These are phyloP conservation scores for Nannizzia gypsea DNA, from an alignment of 2,329 filamentous ascomycete species.

Conservation along the genomic window DNA sequence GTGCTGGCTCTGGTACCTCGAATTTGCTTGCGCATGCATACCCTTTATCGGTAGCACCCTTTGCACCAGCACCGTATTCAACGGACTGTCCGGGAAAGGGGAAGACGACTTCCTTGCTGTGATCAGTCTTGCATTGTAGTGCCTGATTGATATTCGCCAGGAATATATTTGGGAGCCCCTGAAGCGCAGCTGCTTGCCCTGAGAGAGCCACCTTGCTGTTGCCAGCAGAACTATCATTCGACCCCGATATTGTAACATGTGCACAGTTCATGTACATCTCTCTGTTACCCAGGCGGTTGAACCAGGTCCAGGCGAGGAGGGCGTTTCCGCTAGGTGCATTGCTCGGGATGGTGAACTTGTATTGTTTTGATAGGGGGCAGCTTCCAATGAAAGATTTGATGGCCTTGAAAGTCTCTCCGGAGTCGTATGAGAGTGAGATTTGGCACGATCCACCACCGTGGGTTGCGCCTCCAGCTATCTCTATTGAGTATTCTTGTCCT, in stretches of 20 bases:
- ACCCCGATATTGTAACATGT: slow-evolving; percentile 47
- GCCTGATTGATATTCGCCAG: slow-evolving; percentile 10
- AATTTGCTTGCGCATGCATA: slow-evolving; percentile 1
- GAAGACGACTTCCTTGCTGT: slow-evolving; percentile 8
- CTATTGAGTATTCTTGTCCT: slow-evolving; percentile 53
- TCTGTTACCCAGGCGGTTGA: slow-evolving; percentile 50
- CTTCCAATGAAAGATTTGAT: slow-evolving; percentile 51
- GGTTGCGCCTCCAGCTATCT: slow-evolving; percentile 48
- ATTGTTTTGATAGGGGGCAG: slow-evolving; percentile 42
- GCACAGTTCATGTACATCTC: slow-evolving; percentile 68
- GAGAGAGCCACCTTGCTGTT: background rate
- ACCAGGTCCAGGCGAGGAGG: slow-evolving; percentile 66
- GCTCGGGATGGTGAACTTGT: slow-evolving; percentile 55
- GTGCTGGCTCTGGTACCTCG: background rate
- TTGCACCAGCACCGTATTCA: slow-evolving; percentile 8
- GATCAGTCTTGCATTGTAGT: slow-evolving; percentile 9
- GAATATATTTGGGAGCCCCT: slow-evolving; percentile 9
- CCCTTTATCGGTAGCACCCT: background rate
- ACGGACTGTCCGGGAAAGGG: slow-evolving; percentile 11
- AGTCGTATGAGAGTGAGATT: slow-evolving; percentile 61
- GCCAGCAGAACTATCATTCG: background rate
- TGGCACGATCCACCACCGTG: slow-evolving; percentile 69
- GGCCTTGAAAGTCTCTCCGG: slow-evolving; percentile 58
- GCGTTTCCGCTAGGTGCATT: slow-evolving; percentile 50
- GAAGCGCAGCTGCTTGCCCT: background rate